phyloP scores from a whole-genome alignment of 2,329 filamentous ascomycete genomes.

The Aspergillus ochraceus region DNA sequence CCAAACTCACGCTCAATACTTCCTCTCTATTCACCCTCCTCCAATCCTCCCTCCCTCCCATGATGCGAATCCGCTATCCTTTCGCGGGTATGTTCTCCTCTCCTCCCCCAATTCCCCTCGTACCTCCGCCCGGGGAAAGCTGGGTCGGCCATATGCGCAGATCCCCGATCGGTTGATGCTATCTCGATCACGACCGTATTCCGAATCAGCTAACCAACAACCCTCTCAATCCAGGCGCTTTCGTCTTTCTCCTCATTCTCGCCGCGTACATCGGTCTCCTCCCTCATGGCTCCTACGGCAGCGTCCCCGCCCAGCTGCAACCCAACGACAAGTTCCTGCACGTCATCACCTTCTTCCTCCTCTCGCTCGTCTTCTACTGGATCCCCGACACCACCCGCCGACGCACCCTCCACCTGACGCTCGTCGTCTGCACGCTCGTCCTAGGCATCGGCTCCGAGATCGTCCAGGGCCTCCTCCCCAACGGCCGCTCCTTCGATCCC shows the following conservation, averaged over 20 bases:
- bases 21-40: not conserved
- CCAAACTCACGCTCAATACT: not conserved
- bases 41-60: slow-evolving; percentile 8
- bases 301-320: slow-evolving; percentile 48
- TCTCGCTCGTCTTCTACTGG: slow-evolving; percentile 91
- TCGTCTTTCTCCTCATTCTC: slow-evolving; percentile 66
- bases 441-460: slow-evolving; percentile 58
- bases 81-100: slow-evolving; percentile 72
- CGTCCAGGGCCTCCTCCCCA: slow-evolving; percentile 65
- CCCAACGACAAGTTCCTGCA: slow-evolving; percentile 92
- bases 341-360: slow-evolving; percentile 81
- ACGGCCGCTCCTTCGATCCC: slow-evolving; percentile 70
- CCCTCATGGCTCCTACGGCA: slow-evolving; percentile 40
- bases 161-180: not conserved
- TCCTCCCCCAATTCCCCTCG: not conserved
- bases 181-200: not conserved
- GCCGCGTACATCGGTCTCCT: slow-evolving; percentile 80
- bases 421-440: slow-evolving; percentile 72
- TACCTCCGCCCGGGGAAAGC: not conserved
- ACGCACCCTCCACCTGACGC: slow-evolving; percentile 78
- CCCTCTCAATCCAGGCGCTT: slow-evolving; percentile 57
- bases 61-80: slow-evolving; percentile 81
- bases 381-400: slow-evolving; percentile 87
- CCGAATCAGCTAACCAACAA: slow-evolving; percentile 15
- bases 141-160: not conserved